Conservation (phyloP, 495 filamentous ascomycete genomes). For the Staphylotrichum longicolle region DNA sequence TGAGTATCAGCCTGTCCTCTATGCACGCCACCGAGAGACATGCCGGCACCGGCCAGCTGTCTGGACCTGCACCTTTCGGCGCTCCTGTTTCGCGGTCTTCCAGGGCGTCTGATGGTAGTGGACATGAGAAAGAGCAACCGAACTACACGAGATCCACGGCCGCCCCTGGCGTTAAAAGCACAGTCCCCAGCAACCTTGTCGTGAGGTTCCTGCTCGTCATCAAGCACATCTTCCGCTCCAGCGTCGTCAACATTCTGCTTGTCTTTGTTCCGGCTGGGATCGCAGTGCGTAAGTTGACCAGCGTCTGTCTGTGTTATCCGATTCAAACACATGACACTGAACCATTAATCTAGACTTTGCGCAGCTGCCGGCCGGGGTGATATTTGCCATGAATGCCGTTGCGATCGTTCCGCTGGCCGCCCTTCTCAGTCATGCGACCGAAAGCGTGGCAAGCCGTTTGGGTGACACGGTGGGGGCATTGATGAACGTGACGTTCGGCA, state of each 20-base stretch:
- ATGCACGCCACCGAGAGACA: too few relatives aligned
- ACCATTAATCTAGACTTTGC: constrained; percentile 1
- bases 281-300: constrained; percentile 52
- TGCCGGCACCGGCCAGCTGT: too few relatives aligned
- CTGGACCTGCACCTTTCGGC: too few relatives aligned
- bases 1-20: too few relatives aligned
- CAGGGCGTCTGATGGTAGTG: too few relatives aligned
- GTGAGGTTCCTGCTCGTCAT: constrained; percentile 50
- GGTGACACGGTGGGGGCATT: constrained; percentile 79
- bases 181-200: constrained; percentile 41
- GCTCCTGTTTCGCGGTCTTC: too few relatives aligned
- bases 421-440: constrained; percentile 77
- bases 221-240: constrained; percentile 59
- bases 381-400: constrained; percentile 65
- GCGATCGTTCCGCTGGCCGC: constrained; percentile 81
- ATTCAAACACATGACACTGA: too few relatives aligned
- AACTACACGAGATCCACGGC: neutral
- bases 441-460: constrained; percentile 70
- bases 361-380: constrained; percentile 30
- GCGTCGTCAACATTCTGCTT: constrained; percentile 76
- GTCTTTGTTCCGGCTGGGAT: constrained; percentile 82
- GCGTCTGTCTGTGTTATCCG: too few relatives aligned
- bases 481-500: constrained; percentile 85
- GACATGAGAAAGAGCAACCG: neutral
- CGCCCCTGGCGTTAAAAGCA: neutral